These are phyloP conservation scores for Boehmeria nivea DNA, from an alignment of 306 rosid genomes.

Conservation along the genomic window DNA sequence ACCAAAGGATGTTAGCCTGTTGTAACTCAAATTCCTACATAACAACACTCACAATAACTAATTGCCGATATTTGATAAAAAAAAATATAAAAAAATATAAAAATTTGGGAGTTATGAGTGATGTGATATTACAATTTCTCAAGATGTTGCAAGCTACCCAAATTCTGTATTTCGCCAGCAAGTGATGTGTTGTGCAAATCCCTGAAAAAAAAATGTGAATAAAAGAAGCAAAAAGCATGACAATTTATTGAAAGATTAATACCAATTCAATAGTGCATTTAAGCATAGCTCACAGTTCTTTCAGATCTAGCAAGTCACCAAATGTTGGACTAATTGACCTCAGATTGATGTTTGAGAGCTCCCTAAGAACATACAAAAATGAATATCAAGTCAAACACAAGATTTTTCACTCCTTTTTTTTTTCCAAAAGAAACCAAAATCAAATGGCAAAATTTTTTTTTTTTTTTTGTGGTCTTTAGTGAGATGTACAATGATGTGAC, in stretches of 20 bases:
- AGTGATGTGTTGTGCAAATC: conserved; percentile 87
- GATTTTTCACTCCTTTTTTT: too few relatives aligned
- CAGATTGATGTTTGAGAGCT: conserved; percentile 60
- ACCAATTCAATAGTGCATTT: too few relatives aligned
- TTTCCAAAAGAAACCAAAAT: conserved; percentile 5
- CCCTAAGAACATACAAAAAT: conserved; percentile 35
- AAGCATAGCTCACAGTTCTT: conserved; percentile 49
- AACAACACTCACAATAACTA: conserved; percentile 21
- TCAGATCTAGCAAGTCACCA: conserved; percentile 84
- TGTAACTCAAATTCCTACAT: conserved; percentile 88
- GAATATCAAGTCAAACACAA: not conserved
- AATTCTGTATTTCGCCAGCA: conserved; percentile 64
- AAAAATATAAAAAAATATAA: not conserved
- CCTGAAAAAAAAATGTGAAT: conserved; percentile 32
- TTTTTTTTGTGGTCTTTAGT: too few relatives aligned
- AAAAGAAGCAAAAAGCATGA: too few relatives aligned
- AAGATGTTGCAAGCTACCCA: conserved; percentile 73
- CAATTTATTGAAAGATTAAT: too few relatives aligned
- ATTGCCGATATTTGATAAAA: conserved; percentile 1
- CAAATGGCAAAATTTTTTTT: not conserved
- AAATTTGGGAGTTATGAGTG: too few relatives aligned
- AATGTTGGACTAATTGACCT: conserved; percentile 83
- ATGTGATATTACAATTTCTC: conserved; percentile 59
- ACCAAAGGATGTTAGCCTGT: conserved; percentile 64
- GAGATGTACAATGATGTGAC: conserved; percentile 66